These are phyloP conservation scores for Colletotrichum neosansevieriae DNA, from an alignment of 2,329 filamentous ascomycete species.

Conservation along the genomic window DNA sequence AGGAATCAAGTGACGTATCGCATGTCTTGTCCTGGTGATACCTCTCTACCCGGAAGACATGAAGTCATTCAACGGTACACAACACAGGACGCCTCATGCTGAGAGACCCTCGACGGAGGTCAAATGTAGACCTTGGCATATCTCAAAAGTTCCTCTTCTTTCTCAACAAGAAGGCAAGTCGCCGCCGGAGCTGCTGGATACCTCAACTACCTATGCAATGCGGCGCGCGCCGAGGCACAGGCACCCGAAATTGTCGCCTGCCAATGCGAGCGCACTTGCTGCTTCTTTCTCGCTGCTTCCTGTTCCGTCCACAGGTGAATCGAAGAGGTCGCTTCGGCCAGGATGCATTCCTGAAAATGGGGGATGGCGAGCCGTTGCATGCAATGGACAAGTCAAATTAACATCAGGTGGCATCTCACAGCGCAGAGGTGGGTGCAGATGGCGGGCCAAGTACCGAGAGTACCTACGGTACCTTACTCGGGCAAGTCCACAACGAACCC, in stretches of 20 bases:
- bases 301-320: conserved; percentile 26
- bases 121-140: no score
- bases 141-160: background rate
- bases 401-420: conserved; percentile 1
- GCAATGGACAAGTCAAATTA: conserved; percentile 8
- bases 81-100: no score
- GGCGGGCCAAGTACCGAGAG: no score
- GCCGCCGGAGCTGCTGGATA: background rate
- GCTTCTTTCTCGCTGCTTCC: conserved; percentile 20
- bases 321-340: background rate
- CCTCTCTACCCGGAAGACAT: background rate
- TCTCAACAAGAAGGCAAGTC: background rate
- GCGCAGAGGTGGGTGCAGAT: background rate
- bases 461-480: no score
- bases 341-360: conserved; percentile 19
- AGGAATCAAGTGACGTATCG: conserved; percentile 11
- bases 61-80: background rate
- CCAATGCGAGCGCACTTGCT: background rate
- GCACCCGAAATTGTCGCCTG: background rate
- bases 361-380: conserved; percentile 23
- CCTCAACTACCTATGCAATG: background rate
- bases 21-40: background rate
- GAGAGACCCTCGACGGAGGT: background rate
- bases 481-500: no score
- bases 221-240: conserved; percentile 16